These are phyloP conservation scores for Solanum peruvianum DNA, from an alignment of 257 asterid species.

Conservation along the genomic window DNA sequence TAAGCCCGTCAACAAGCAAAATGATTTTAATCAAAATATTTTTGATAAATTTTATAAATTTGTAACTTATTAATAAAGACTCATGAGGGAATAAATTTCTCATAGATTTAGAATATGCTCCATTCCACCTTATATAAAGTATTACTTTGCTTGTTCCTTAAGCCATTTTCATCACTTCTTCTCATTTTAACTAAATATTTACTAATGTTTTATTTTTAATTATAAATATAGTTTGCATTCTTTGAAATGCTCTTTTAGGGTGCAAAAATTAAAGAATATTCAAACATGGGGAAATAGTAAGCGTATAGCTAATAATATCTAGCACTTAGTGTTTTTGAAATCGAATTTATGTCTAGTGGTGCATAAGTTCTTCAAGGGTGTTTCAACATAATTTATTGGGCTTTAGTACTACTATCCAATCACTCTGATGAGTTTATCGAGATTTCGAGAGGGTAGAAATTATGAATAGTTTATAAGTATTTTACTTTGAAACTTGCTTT, in stretches of 20 bases:
- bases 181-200: not conserved
- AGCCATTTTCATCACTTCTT: not conserved
- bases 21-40: not conserved
- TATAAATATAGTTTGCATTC: not conserved
- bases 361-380: not conserved
- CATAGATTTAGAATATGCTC: not conserved
- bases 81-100: not conserved
- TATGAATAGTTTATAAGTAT: not conserved
- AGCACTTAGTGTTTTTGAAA: not conserved
- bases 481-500: not conserved
- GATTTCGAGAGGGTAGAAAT: not conserved
- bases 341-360: not conserved
- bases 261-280: not conserved
- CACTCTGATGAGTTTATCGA: not conserved
- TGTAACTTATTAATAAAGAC: not conserved
- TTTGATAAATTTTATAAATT: not conserved
- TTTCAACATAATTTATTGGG: not conserved
- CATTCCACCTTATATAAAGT: not conserved
- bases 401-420: not conserved
- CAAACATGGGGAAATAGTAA: not conserved
- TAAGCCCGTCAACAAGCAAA: not conserved
- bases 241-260: not conserved
- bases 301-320: not conserved
- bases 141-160: not conserved
- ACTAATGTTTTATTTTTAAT: not conserved